phyloP scores from a whole-genome alignment of 768 basidiomycete genomes.

The Mycena galericulata region DNA sequence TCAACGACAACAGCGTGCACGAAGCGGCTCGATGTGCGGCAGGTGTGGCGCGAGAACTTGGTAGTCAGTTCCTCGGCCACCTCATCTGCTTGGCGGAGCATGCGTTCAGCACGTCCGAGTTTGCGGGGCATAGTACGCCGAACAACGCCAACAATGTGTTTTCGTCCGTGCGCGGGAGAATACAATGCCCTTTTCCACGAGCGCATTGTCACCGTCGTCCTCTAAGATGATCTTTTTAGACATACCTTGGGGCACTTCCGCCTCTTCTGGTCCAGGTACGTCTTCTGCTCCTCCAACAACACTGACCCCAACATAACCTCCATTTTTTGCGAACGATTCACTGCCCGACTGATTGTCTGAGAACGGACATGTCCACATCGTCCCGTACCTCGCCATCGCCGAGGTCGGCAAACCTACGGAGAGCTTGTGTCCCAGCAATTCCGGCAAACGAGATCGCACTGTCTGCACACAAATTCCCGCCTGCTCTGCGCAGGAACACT shows the following conservation, averaged over 20 bases:
- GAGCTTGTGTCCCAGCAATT: constrained; percentile 92
- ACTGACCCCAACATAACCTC: constrained; percentile 94
- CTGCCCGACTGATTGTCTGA: constrained; percentile 99
- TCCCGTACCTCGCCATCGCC: constrained; percentile 92
- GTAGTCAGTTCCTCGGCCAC: constrained; percentile 85
- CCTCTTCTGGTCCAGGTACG: constrained; percentile 94
- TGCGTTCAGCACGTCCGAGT: constrained; percentile 84
- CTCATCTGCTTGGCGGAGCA: constrained; percentile 96
- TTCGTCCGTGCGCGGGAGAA: constrained; percentile 87
- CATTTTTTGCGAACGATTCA: constrained; percentile 88
- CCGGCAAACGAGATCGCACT: constrained; percentile 99
- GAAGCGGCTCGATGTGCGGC: constrained; percentile 93
- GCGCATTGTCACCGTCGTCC: constrained; percentile 78
- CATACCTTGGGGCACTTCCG: constrained; percentile 84
- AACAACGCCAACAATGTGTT: constrained; percentile 81
- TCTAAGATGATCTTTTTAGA: constrained; percentile 76
- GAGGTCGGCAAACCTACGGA: constrained; percentile 98
- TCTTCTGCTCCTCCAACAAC: constrained; percentile 80
- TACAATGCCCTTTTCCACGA: constrained; percentile 73
- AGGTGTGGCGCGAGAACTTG: constrained; percentile 98
- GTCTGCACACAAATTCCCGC: too few species aligned
- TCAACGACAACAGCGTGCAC: constrained; percentile 88
- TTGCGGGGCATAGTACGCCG: constrained; percentile 73
- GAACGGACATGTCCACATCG: constrained; percentile 90
- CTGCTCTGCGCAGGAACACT: too few species aligned